Conservation (phyloP, 805 yeast species). For the Blastobotrys attinorum region DNA sequence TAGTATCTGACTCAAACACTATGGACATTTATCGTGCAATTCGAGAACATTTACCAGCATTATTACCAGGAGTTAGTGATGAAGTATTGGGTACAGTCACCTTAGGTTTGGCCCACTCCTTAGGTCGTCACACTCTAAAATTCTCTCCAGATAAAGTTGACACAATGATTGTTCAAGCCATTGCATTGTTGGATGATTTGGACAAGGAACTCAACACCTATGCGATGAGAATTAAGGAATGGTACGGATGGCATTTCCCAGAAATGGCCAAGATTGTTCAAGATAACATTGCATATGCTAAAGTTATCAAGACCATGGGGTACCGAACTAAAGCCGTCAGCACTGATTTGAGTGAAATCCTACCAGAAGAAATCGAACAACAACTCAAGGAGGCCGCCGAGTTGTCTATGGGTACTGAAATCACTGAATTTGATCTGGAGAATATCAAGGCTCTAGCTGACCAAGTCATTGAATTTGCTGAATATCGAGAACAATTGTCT, state of each 20-base stretch:
- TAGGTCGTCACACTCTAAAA: slow-evolving; percentile 96
- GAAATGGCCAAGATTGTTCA: slow-evolving; percentile 95
- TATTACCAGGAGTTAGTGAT: slow-evolving; percentile 88
- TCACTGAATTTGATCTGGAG: slow-evolving; percentile 79
- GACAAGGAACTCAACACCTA: slow-evolving; percentile 97
- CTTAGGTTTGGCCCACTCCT: slow-evolving; percentile 95
- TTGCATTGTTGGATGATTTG: slow-evolving; percentile 90
- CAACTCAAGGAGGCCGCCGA: slow-evolving; percentile 95
- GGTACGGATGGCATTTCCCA: slow-evolving; percentile 99
- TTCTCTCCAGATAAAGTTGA: slow-evolving; percentile 98
- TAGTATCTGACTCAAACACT: slow-evolving; percentile 91
- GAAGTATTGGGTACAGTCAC: slow-evolving; percentile 87
- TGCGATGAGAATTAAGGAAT: slow-evolving; percentile 98
- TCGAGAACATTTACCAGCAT: slow-evolving; percentile 87
- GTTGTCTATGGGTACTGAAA: slow-evolving; percentile 99
- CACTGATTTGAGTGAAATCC: slow-evolving; percentile 80
- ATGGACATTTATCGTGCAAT: slow-evolving; percentile 93
- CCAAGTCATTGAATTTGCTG: slow-evolving; percentile 92
- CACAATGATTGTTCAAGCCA: slow-evolving; percentile 98
- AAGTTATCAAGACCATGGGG: slow-evolving; percentile 91
- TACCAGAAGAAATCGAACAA: slow-evolving; percentile 79
- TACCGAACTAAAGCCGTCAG: slow-evolving; percentile 83
- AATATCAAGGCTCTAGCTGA: slow-evolving; percentile 89
- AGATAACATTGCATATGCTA: slow-evolving; percentile 94
- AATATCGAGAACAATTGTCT: slow-evolving; percentile 92